These are phyloP conservation scores for Melampsora americana DNA, from an alignment of 1,284 basidiomycete genomes.

Conservation along the genomic window DNA sequence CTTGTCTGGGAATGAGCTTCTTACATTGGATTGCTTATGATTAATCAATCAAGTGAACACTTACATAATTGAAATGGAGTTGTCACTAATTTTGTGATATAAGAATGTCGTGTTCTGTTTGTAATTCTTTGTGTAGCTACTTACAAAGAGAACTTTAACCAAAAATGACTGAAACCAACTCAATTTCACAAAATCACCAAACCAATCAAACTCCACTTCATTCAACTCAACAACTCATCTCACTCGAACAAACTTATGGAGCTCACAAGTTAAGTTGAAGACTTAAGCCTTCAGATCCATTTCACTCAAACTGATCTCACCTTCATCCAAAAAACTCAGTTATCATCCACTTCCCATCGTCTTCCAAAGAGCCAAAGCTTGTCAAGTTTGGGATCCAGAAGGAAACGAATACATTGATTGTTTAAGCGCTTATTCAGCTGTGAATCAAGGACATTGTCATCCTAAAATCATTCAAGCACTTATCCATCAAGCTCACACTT, in stretches of 20 bases:
- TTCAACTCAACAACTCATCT: conserved; percentile 65
- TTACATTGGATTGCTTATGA: too few species aligned
- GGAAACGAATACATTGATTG: conserved; percentile 63
- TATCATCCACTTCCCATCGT: conserved; percentile 95
- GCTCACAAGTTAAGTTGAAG: conserved; percentile 72
- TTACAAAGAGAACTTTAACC: too few species aligned
- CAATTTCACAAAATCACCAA: too few species aligned
- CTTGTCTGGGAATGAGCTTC: too few species aligned
- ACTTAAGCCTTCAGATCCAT: background rate
- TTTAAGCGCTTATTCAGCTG: conserved; percentile 90
- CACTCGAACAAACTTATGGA: conserved; percentile 74
- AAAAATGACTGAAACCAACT: too few species aligned
- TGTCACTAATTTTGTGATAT: too few species aligned
- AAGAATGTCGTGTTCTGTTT: too few species aligned
- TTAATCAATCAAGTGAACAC: too few species aligned
- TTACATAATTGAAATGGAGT: too few species aligned
- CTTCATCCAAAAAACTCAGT: conserved; percentile 63
- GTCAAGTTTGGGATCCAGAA: conserved; percentile 94
- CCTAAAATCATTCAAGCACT: conserved; percentile 80
- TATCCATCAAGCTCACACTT: conserved; percentile 76
- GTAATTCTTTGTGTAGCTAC: too few species aligned
- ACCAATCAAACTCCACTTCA: too few species aligned
- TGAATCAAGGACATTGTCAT: conserved; percentile 84
- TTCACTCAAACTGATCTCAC: too few species aligned
- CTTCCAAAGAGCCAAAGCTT: conserved; percentile 83